phyloP scores from a whole-genome alignment of 495 filamentous ascomycete species.

The Chaetomium cochliodes region DNA sequence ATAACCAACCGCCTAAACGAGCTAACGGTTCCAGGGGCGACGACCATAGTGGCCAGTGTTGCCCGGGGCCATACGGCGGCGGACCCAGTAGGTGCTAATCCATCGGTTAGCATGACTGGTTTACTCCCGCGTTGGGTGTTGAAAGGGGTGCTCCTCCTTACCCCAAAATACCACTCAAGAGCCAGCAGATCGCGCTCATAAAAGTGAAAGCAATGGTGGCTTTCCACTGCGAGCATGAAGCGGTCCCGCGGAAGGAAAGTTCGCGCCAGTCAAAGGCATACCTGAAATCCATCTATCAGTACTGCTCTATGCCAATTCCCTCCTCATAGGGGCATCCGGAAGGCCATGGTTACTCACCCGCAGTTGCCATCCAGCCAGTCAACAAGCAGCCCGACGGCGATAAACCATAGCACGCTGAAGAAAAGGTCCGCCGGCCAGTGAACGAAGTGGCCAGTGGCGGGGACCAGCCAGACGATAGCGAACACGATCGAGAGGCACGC shows the following conservation, averaged over 20 bases:
- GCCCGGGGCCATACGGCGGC: constrained; percentile 29
- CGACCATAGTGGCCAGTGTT: constrained; percentile 31
- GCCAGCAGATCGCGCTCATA: constrained; percentile 65
- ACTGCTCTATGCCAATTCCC: too few relatives aligned
- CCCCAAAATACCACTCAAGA: constrained; percentile 56
- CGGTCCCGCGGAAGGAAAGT: constrained; percentile 78
- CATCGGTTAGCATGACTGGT: constrained; percentile 8
- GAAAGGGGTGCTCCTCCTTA: constrained; percentile 13
- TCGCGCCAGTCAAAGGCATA: constrained; percentile 92
- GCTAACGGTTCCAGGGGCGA: constrained; percentile 46
- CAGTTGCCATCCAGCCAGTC: constrained; percentile 52
- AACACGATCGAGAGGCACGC: constrained; percentile 49
- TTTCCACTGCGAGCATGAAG: constrained; percentile 61
- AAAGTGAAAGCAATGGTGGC: constrained; percentile 66
- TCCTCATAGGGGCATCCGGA: not conserved
- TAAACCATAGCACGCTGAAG: constrained; percentile 62
- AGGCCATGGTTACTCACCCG: constrained; percentile 47
- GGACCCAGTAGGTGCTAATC: constrained; percentile 45
- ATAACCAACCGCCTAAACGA: constrained; percentile 35
- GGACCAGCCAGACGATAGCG: constrained; percentile 50
- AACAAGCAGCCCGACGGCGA: constrained; percentile 62
- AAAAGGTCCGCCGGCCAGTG: constrained; percentile 56
- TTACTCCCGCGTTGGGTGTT: not conserved
- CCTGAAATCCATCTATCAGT: constrained; percentile 32
- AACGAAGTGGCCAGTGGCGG: constrained; percentile 45